These are phyloP conservation scores for Metschnikowia corniflorae DNA, from an alignment of 805 yeast genomes.

Conservation along the genomic window DNA sequence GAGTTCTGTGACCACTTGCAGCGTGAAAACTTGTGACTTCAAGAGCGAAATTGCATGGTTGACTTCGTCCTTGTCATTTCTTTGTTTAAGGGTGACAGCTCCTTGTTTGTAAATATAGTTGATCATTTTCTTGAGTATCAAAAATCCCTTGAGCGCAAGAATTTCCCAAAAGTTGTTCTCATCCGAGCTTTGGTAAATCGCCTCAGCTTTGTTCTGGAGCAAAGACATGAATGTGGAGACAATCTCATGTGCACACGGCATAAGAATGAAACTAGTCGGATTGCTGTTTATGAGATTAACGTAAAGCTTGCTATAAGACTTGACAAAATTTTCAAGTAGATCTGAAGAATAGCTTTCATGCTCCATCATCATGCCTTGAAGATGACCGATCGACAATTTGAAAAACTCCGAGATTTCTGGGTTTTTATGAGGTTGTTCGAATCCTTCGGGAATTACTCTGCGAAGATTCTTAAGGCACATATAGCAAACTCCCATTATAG, in stretches of 20 bases:
- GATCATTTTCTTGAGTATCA: slow-evolving; percentile 61
- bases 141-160: slow-evolving; percentile 61
- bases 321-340: slow-evolving; percentile 64
- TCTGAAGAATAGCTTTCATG: slow-evolving; percentile 50
- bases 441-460: slow-evolving; percentile 73
- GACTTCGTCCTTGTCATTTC: slow-evolving; percentile 62
- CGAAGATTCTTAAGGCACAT: slow-evolving; percentile 70
- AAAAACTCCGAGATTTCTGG: slow-evolving; percentile 59
- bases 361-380: slow-evolving; percentile 51
- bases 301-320: slow-evolving; percentile 73
- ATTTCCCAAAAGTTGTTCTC: slow-evolving; percentile 72
- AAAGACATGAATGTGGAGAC: slow-evolving; percentile 58
- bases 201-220: slow-evolving; percentile 61
- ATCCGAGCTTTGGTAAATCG: slow-evolving; percentile 55
- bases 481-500: slow-evolving; percentile 71
- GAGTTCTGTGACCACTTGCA: slow-evolving; percentile 51
- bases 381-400: slow-evolving; percentile 52
- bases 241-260: slow-evolving; percentile 61
- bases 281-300: slow-evolving; percentile 54
- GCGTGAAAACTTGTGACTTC: slow-evolving; percentile 54
- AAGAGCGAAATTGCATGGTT: slow-evolving; percentile 52
- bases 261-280: slow-evolving; percentile 66
- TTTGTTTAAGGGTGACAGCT: slow-evolving; percentile 60
- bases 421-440: slow-evolving; percentile 63
- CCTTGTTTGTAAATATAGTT: slow-evolving; percentile 63